phyloP scores from a whole-genome alignment of 345 rosid species.

The Eucalyptus marginata region DNA sequence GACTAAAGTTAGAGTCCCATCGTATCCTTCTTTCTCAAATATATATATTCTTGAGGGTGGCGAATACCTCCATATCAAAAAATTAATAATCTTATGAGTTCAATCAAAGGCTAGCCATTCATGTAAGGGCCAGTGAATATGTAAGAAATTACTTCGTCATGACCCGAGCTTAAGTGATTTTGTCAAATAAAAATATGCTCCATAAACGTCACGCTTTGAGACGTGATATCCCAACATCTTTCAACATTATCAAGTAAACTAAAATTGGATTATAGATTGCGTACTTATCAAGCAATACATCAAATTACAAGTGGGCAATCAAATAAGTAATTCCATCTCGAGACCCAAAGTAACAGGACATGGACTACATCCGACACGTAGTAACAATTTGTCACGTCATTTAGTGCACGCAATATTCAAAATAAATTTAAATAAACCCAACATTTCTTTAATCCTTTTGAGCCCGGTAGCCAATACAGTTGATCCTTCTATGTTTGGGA shows the following conservation, averaged over 20 bases:
- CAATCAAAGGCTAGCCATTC: not conserved
- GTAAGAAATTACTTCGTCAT: not conserved
- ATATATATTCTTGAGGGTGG: not conserved
- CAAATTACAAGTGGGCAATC: not conserved
- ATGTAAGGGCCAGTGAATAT: rapidly evolving
- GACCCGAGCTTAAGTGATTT: not conserved
- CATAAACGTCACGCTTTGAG: not conserved
- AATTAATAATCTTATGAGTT: not conserved
- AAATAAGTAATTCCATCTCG: not conserved
- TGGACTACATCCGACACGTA: not conserved
- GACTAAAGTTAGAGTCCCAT: not conserved
- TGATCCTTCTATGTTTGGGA: not conserved
- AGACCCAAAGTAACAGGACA: not conserved
- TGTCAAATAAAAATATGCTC: not conserved
- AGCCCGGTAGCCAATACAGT: not conserved
- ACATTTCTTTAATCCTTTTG: not conserved
- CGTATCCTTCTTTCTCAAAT: not conserved
- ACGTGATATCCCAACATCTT: not conserved
- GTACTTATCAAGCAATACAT: not conserved
- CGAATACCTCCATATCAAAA: not conserved
- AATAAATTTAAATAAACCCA: not conserved
- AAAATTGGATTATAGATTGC: not conserved
- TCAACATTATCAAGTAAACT: not conserved
- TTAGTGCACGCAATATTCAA: not conserved
- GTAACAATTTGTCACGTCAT: not conserved